Base-by-base conservation (phyloP, 257 asterid species). In the Phtheirospermum japonicum region DNA sequence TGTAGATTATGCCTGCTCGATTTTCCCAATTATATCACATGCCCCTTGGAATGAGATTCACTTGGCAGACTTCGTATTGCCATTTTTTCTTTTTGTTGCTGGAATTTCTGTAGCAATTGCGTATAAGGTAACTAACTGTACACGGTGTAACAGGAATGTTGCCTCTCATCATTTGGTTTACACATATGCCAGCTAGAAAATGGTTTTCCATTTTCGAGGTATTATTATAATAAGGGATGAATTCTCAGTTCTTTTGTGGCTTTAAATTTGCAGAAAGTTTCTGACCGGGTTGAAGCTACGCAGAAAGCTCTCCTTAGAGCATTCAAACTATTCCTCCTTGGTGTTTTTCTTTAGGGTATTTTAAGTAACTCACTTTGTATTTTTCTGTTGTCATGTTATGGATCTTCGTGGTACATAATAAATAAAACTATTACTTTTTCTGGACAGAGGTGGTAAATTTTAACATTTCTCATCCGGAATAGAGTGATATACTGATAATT, bases 41-140 rank as follows among this genome's bases (percentile, higher is more conserved):
- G 82, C 75, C 63, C 94, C 91, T 5, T 88, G 97, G 95, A 83
- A 87, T 71, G 94, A 95, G 57, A 62, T 90, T 45, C 95, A 80
- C 69, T 72, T 85, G 82, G 95, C 96, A 31, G 91, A 88, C 46
- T 83, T 90, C 50, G 96, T 83, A 60, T 87, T 90, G 96, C 96
- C 96, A 18, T 87, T 87, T 77, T 87, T 90, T 82, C n/a, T n/a
- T n/a, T n/a, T n/a, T n/a, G n/a, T n/a, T n/a, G n/a, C n/a, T n/a
- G n/a, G n/a, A n/a, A n/a, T 90, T 73, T 77, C 90, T 23, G 80
- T 87, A 37, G 85, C 82, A 23, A 77, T 83, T 61, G 87, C 64
- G 2, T 80, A 83, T 72, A 90, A 77, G 95, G 97, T 85, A 74
- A 53, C 50, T 18, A 33, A 7, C 37, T 33, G 43, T 49, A 19